Conservation (phyloP, 768 basidiomycete genomes). For the Tylopilus cervinicoccineus region DNA sequence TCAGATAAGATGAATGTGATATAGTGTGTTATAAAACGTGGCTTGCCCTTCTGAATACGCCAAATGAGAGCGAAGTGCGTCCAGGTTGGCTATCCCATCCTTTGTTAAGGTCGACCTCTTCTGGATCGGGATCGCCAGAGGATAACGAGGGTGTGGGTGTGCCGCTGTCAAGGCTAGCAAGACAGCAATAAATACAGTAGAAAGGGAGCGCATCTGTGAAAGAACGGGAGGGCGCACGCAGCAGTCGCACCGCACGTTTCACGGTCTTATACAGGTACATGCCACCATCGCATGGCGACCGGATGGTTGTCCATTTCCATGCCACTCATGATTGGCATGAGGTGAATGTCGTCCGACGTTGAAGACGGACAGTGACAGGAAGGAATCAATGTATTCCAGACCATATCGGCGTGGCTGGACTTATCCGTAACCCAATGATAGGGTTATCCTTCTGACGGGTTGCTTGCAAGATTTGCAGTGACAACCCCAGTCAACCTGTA, state of each 20-base stretch:
- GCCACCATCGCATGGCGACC: not conserved
- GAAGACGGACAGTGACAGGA: no score
- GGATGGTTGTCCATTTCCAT: not conserved
- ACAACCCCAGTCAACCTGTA: no score
- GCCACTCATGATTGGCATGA: no score
- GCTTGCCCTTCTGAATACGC: conserved; percentile 9
- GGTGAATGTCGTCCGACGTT: not conserved
- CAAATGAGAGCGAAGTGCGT: conserved; percentile 12
- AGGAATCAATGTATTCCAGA: no score
- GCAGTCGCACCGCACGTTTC: not conserved
- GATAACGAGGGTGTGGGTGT: conserved; percentile 7
- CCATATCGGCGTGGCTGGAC: no score
- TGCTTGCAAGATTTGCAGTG: no score
- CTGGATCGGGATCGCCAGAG: conserved; percentile 16
- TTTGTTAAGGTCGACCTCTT: conserved; percentile 10
- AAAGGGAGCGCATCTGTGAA: conserved; percentile 10
- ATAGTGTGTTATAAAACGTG: not conserved
- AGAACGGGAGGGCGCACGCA: not conserved
- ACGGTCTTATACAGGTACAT: conserved; percentile 6
- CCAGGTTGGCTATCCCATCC: conserved; percentile 18
- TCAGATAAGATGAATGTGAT: conserved; percentile 2
- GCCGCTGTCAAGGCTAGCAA: conserved; percentile 16
- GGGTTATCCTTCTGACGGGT: no score
- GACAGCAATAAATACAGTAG: conserved; percentile 4
- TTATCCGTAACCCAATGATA: no score